These are phyloP conservation scores for Lavandula angustifolia DNA, from an alignment of 257 asterid species.

Conservation along the genomic window DNA sequence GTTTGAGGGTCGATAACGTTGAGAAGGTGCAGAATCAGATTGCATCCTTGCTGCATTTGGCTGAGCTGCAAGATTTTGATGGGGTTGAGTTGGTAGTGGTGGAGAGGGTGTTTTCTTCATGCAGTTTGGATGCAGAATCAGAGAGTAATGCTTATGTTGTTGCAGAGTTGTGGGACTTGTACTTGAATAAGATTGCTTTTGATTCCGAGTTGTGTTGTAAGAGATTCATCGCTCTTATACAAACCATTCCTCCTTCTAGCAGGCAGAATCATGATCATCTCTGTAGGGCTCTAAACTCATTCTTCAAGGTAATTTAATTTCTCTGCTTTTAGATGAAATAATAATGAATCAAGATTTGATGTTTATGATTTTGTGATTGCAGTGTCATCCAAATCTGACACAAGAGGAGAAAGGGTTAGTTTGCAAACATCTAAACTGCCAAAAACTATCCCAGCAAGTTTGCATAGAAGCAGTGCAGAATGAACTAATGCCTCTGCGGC, in stretches of 20 bases:
- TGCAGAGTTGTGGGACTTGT: slow-evolving; percentile 64
- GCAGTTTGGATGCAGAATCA: slow-evolving; percentile 35
- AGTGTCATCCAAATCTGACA: slow-evolving; percentile 56
- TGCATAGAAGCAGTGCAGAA: slow-evolving; percentile 75
- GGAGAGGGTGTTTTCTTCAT: slow-evolving; percentile 54
- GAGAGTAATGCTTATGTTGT: slow-evolving; percentile 35
- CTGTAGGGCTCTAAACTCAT: slow-evolving; percentile 54
- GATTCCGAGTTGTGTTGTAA: slow-evolving; percentile 43
- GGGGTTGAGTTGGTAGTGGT: slow-evolving; percentile 41
- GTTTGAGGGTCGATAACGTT: slow-evolving; percentile 41
- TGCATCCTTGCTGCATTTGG: slow-evolving; percentile 50
- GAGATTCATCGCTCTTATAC: slow-evolving; percentile 55
- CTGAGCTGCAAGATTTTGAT: slow-evolving; percentile 50
- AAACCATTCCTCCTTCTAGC: slow-evolving; percentile 53
- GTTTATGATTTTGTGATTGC: background rate
- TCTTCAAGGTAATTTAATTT: slow-evolving; percentile 44
- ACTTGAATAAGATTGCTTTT: slow-evolving; percentile 50
- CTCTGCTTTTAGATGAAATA: no score
- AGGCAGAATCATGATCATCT: slow-evolving; percentile 69
- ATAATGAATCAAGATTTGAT: no score
- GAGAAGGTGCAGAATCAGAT: slow-evolving; percentile 57
- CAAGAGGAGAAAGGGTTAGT: slow-evolving; percentile 61
- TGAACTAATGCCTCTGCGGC: slow-evolving; percentile 67
- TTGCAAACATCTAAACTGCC: slow-evolving; percentile 73
- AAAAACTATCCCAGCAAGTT: slow-evolving; percentile 60